Evolutionary conservation across 495 filamentous ascomycete genomes (phyloP), one percentile per base, ranked within the genome.

Genomic region (Geoglossum glabrum): DNA sequence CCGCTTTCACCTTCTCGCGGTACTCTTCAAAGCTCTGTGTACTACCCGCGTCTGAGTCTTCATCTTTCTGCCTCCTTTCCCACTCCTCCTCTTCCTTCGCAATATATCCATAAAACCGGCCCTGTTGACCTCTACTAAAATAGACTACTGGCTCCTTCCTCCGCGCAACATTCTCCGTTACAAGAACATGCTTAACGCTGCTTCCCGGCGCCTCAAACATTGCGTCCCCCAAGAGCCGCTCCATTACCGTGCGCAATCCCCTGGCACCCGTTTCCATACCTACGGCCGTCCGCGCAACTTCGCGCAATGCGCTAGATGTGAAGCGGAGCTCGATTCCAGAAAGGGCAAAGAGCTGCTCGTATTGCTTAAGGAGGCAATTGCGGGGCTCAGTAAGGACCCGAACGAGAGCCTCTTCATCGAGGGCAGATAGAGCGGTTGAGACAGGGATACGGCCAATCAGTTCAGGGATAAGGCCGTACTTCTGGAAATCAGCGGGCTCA

Each of bases 391-490:
- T 96, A 28, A 97, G 79, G 58, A 97, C 92, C 56, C 87, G 77
- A 21, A 87, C 79, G 11, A 98, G 79, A 50, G 90, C 78, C 15
- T 81, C 73, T 54, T 84, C 79, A n/a, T 82, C 82, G 8, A 98
- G 74, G 0, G 92, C 78, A 3, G 85, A 81, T 0, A 98, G 76
- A 0, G 92, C 86, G 45, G 87, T 86, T 57, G 84, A 81, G 58
- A 94, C 83, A 19, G 92, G 90, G 59, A 98, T 82, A 21, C 92
- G 82, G 31, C 92, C 93, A 54, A 85, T 74, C n/a, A 97, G 76
- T 69, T 98, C 92, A 9, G 92, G 92, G 59, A 98, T 96, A 57
- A 98, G 84, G 33, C 93, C 93, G 66, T 86, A 98, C 38, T 76
- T 80, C 69, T 96, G 88, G 3, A 98, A 73, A 64, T 98, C 92